Percentiles rank a stretch among this genome's conserved stretches.
Conservation (phyloP, 768 basidiomycete species). For the Termitomyces sp. region DNA sequence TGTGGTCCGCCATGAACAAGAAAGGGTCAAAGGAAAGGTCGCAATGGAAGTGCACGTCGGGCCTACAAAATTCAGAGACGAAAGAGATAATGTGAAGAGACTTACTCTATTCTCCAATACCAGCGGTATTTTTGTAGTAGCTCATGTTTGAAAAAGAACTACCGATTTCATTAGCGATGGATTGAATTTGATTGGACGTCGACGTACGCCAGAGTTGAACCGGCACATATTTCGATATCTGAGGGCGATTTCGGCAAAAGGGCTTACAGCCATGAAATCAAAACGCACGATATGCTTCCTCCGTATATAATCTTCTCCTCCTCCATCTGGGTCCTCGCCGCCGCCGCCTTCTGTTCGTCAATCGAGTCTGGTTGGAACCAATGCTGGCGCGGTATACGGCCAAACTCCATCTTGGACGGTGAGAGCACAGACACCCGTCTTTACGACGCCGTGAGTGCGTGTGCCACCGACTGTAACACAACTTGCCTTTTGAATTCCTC, state of each 20-base stretch:
- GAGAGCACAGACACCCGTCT: slow-evolving; percentile 22
- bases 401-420: slow-evolving; percentile 39
- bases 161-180: neutral
- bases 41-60: slow-evolving; percentile 72
- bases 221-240: slow-evolving; percentile 79
- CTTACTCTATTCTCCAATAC: slow-evolving; percentile 62
- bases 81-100: slow-evolving; percentile 5
- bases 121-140: slow-evolving; percentile 65
- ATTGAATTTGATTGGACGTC: neutral
- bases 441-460: neutral
- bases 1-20: slow-evolving; percentile 63
- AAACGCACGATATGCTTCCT: slow-evolving; percentile 28
- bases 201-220: slow-evolving; percentile 60
- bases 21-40: slow-evolving; percentile 68
- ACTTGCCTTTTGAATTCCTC: slow-evolving; percentile 68
- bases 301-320: slow-evolving; percentile 40
- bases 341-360: slow-evolving; percentile 61
- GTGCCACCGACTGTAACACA: neutral
- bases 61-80: slow-evolving; percentile 36
- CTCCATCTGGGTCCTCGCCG: slow-evolving; percentile 56
- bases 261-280: neutral
- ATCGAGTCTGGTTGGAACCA: slow-evolving; percentile 80
- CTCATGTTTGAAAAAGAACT: slow-evolving; percentile 75
- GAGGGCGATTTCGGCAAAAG: slow-evolving; percentile 12
- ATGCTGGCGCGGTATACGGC: slow-evolving; percentile 59